Evolutionary conservation across 2,329 filamentous ascomycete genomes (phyloP).

Genomic region (Fusarium sp.): DNA sequence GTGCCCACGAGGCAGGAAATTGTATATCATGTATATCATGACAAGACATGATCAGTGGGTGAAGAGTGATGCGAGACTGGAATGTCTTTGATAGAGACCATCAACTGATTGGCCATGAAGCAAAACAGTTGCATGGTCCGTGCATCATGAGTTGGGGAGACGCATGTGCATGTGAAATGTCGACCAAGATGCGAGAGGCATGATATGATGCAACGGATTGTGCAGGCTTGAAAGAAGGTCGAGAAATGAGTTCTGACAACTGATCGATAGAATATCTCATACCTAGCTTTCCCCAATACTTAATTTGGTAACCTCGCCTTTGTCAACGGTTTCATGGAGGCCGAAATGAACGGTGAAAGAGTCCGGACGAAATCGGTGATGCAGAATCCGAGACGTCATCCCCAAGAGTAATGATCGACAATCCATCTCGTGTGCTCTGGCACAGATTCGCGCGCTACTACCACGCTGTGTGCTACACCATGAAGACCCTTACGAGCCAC

Average conservation of each 20-base stretch:
- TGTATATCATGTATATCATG: conserved; percentile 9
- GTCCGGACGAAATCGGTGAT: background rate
- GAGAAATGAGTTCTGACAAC: conserved; percentile 27
- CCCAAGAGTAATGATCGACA: conserved; percentile 17
- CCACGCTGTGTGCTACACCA: conserved; percentile 3
- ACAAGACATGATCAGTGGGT: background rate
- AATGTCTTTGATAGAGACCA: background rate
- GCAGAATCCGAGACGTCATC: conserved; percentile 2
- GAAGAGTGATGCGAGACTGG: background rate
- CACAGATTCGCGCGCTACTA: conserved; percentile 18
- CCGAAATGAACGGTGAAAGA: background rate
- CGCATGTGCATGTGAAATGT: conserved; percentile 1
- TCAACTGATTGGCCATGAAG: background rate
- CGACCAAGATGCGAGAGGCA: background rate
- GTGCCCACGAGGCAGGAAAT: background rate
- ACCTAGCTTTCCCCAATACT: background rate
- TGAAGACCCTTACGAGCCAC: background rate
- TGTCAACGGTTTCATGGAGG: background rate
- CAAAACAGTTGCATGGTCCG: background rate
- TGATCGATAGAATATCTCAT: background rate
- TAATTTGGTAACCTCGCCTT: background rate
- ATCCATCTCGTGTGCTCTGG: background rate
- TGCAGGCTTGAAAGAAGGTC: conserved; percentile 6
- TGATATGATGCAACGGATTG: conserved; percentile 17
- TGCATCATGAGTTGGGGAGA: conserved; percentile 12